A percentile compares a stretch with the other conserved stretches of the same genome.
phyloP scores from a whole-genome alignment of 768 basidiomycete genomes.

The Leccinum aurantiacum region DNA sequence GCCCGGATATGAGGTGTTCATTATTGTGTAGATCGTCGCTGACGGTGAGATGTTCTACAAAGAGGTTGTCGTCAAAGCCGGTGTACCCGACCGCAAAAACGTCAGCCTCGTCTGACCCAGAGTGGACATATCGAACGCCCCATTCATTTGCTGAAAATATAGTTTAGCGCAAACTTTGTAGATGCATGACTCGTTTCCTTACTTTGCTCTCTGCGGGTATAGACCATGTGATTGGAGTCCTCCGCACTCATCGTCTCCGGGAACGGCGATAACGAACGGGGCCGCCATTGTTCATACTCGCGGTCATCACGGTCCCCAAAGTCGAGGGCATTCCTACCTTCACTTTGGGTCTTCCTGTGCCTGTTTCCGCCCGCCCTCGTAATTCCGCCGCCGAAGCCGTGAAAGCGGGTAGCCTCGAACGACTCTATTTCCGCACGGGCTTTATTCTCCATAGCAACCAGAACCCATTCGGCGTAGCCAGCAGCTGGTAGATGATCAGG shows the following conservation, averaged over 20 bases:
- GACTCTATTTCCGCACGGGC: conserved; percentile 21
- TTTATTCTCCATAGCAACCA: conserved; percentile 27
- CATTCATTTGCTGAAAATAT: conserved; percentile 29
- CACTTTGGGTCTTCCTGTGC: conserved; percentile 47
- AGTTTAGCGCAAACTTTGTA: conserved; percentile 9
- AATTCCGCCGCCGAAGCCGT: not conserved
- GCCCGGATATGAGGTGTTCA: conserved; percentile 21
- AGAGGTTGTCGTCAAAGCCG: conserved; percentile 25
- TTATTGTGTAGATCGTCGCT: conserved; percentile 27
- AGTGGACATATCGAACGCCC: conserved; percentile 23
- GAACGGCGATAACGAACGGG: conserved; percentile 31
- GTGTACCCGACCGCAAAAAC: conserved; percentile 26
- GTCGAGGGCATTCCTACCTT: conserved; percentile 43
- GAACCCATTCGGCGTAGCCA: conserved; percentile 34
- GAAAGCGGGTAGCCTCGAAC: conserved; percentile 6
- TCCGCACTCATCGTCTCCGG: conserved; percentile 11
- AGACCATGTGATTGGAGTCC: conserved; percentile 28
- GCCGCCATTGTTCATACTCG: conserved; percentile 22
- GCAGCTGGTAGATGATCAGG: conserved; percentile 33
- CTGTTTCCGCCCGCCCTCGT: conserved; percentile 32
- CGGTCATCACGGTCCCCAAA: conserved; percentile 26
- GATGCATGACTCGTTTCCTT: not conserved
- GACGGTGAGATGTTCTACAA: conserved; percentile 24
- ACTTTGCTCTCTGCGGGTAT: conserved; percentile 30
- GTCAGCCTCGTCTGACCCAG: conserved; percentile 14